A percentile compares a stretch with the other conserved stretches of the same genome.
These are phyloP conservation scores for Priceomyces medius DNA, from an alignment of 805 yeast genomes.

Conservation along the genomic window DNA sequence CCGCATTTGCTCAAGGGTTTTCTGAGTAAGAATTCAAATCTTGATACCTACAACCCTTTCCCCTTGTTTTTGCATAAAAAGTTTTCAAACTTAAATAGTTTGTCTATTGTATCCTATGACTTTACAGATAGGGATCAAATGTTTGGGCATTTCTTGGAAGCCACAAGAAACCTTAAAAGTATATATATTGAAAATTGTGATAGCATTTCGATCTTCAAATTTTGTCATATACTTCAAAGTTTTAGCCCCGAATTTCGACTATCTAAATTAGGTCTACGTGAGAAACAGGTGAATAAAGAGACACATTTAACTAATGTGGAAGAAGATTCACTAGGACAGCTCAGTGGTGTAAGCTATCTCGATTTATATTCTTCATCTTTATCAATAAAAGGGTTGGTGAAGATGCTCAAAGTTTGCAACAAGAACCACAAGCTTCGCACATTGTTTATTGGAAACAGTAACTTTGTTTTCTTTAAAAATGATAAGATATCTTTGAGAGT, in stretches of 20 bases:
- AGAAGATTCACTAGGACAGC: conserved; percentile 21
- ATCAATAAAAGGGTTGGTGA: conserved; percentile 39
- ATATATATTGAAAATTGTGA: conserved; percentile 35
- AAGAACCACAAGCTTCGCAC: conserved; percentile 28
- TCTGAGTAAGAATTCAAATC: conserved; percentile 9
- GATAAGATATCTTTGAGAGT: conserved; percentile 14
- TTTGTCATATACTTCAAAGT: conserved; percentile 28
- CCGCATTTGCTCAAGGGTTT: conserved; percentile 19
- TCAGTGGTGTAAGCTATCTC: conserved; percentile 22
- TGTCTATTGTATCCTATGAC: conserved; percentile 33
- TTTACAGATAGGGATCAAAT: conserved; percentile 24
- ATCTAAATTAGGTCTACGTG: conserved; percentile 29
- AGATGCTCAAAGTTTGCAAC: conserved; percentile 33
- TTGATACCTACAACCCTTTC: conserved; percentile 21
- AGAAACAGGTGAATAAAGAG: conserved; percentile 18
- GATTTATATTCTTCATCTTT: conserved; percentile 43
- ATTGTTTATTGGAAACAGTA: conserved; percentile 35
- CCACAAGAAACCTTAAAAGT: conserved; percentile 14
- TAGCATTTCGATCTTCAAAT: conserved; percentile 23
- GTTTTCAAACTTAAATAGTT: conserved; percentile 23
- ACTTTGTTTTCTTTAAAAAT: conserved; percentile 26
- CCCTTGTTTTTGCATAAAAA: conserved; percentile 22
- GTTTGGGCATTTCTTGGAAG: conserved; percentile 28
- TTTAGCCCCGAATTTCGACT: conserved; percentile 28
- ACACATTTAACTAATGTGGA: conserved; percentile 27